These are phyloP conservation scores for Mycena alexandri DNA, from an alignment of 768 basidiomycete species.

Conservation along the genomic window DNA sequence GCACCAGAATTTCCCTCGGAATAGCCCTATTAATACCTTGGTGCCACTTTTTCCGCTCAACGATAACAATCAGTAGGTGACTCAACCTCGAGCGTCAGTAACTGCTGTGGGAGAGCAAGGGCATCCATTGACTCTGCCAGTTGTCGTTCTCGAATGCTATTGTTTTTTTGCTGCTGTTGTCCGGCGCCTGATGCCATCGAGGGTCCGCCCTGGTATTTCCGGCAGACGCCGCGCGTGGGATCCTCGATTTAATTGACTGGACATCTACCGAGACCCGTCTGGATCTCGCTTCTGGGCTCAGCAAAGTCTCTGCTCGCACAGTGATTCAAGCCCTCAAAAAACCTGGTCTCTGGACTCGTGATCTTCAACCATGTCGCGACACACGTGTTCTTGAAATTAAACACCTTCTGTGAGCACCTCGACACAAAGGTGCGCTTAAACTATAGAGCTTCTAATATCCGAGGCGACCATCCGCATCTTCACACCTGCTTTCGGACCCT, in stretches of 20 bases:
- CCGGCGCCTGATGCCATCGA: conserved; percentile 30
- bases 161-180: conserved; percentile 20
- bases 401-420: conserved; percentile 27
- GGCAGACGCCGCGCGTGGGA: conserved; percentile 30
- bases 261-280: conserved; percentile 27
- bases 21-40: conserved; percentile 34
- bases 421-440: conserved; percentile 33
- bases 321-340: neutral
- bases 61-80: conserved; percentile 32
- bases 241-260: conserved; percentile 2
- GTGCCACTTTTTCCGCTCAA: conserved; percentile 16
- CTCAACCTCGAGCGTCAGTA: conserved; percentile 8
- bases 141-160: conserved; percentile 6
- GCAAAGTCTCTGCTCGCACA: neutral
- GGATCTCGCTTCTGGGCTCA: conserved; percentile 11
- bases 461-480: conserved; percentile 14
- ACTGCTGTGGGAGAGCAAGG: conserved; percentile 27
- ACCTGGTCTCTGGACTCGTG: neutral
- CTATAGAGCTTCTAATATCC: conserved; percentile 28
- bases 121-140: neutral
- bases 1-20: conserved; percentile 37
- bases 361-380: neutral
- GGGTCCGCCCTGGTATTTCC: conserved; percentile 11
- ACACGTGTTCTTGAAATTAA: conserved; percentile 35
- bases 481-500: conserved; percentile 16